Base-by-base conservation (phyloP, 768 basidiomycete genomes). In the Tubosaeta sp. region DNA sequence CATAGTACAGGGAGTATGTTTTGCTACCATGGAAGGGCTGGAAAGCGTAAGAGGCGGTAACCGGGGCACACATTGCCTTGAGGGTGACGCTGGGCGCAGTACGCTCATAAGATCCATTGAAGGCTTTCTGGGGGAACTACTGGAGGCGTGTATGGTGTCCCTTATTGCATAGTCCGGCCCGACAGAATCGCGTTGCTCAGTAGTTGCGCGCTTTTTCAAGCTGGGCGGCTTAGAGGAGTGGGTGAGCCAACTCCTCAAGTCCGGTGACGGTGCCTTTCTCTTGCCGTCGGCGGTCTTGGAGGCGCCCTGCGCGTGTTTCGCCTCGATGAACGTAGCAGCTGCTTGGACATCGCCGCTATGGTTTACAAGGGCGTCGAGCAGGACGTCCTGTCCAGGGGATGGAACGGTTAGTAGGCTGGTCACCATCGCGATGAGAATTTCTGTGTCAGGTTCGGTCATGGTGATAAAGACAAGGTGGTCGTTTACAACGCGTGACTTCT, bases 1-100 rank as follows among this genome's bases (percentile, higher is more conserved):
- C 38, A 90, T 62, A 1, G 90, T 90, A 53, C 87, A 90, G 0
- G 90, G 86, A 0, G 81, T 86, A 62, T 91, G 78, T 56, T 80
- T 62, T 24, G 83, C 75, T 3, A 92, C 80, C 69, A 88, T 72
- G 16, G 73, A 67, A 16, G 89, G 81, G 41, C 73, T 84, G 6
- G 77, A 71, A 3, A 92, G 78, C 3, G 73, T 77, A 25, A 91
- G 66, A 6, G 88, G 88, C n/a, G 77, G 71, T 22, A 81, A 66
- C 45, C 77, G 74, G 6, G 57, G 57, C 34, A 49, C 30, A 14
- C 49, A 54, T 31, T 67, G 66, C 27, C 73, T 70, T 16, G 71
- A 62, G 6, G 68, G 45, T 4, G 73, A 74, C 40, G 82, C 76
- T 45, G 76, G 78, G 12, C 74, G 76, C 32, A 87, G 62, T n/a